These are phyloP conservation scores for Pneumocystis sp. DNA, from an alignment of 1,139 yeast species.

Conservation along the genomic window DNA sequence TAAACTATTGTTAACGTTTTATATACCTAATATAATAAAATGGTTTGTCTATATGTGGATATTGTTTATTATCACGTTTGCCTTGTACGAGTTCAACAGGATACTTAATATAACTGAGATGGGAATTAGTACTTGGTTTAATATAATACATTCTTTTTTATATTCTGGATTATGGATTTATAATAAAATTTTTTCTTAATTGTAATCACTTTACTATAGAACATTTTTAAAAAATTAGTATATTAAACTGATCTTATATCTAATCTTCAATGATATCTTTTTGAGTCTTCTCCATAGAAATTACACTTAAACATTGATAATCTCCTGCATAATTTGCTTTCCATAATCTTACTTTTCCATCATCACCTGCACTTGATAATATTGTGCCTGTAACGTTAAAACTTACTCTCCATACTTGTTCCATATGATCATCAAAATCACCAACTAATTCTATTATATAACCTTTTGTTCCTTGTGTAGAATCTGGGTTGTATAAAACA, in stretches of 20 bases:
- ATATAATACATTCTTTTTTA: not conserved
- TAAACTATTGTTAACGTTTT: not conserved
- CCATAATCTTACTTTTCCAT: constrained; percentile 84
- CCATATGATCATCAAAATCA: constrained; percentile 58
- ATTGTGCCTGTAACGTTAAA: constrained; percentile 94
- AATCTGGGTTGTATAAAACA: constrained; percentile 12
- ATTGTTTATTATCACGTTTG: not conserved
- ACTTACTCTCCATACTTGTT: constrained; percentile 89
- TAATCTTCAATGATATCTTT: constrained; percentile 3
- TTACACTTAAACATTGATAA: constrained; percentile 84
- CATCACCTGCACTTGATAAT: constrained; percentile 87
- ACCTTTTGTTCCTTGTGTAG: constrained; percentile 9
- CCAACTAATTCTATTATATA: constrained; percentile 34
- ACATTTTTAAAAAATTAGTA: not conserved
- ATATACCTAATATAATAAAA: not conserved
- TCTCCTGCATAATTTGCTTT: constrained; percentile 72
- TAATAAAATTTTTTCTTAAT: not conserved
- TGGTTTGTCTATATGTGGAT: not conserved
- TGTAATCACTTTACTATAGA: not conserved
- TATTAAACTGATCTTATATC: not conserved
- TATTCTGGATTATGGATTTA: not conserved
- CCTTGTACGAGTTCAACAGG: not conserved
- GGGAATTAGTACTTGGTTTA: not conserved
- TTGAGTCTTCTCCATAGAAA: constrained; percentile 43
- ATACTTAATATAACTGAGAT: not conserved